Evolutionary conservation across 805 yeast species (phyloP).

Genomic region (Metschnikowia corniflorae): DNA sequence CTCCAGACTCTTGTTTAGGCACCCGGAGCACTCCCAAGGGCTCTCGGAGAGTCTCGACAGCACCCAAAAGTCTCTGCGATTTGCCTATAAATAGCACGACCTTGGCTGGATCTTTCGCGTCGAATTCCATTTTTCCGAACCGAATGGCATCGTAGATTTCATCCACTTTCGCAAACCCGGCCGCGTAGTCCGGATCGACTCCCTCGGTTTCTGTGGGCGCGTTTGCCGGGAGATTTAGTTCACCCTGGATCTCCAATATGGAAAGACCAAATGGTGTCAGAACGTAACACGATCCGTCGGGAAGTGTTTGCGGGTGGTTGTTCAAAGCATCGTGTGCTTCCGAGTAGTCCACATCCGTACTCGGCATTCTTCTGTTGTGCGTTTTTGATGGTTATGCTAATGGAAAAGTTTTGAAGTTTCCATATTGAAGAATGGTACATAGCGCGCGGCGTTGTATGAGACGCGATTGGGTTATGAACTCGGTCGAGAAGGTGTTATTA

Average conservation of each 20-base stretch:
- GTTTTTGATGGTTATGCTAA: too few species aligned
- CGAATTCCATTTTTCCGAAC: conserved; percentile 49
- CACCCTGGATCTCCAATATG: conserved; percentile 72
- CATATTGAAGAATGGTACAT: too few species aligned
- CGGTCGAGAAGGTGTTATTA: too few species aligned
- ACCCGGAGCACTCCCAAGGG: conserved; percentile 64
- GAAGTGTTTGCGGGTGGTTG: background rate
- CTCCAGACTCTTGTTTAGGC: conserved; percentile 22
- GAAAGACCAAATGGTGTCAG: conserved; percentile 58
- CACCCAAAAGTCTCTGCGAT: conserved; percentile 67
- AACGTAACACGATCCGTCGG: conserved; percentile 19
- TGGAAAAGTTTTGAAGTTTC: too few species aligned
- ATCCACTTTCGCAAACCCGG: conserved; percentile 33
- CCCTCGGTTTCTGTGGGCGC: conserved; percentile 35
- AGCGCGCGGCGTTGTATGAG: too few species aligned
- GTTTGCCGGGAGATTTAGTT: conserved; percentile 44
- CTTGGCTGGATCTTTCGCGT: conserved; percentile 33
- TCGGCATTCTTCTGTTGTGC: conserved; percentile 13
- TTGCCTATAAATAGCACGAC: conserved; percentile 64
- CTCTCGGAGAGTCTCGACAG: conserved; percentile 52
- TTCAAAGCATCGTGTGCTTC: conserved; percentile 14
- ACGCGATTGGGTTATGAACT: too few species aligned
- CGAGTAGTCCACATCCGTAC: conserved; percentile 12
- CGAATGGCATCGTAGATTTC: conserved; percentile 43
- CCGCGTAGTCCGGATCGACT: conserved; percentile 28